These are phyloP conservation scores for slime mould (Dictyostelium discoideum) DNA, from an alignment of 78 protist species.

Conservation along the genomic window dicty_2.7 NC_007091.3:2571001-2571500, in stretches of 20 bases:
- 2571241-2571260: not conserved
- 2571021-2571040: not conserved
- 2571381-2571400: constrained; percentile 6
- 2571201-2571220: constrained; percentile 40
- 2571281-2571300: not conserved
- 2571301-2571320: not conserved
- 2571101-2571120: not conserved
- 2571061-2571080: not conserved
- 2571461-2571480: too few species aligned
- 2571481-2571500: too few species aligned
- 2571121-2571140: not conserved
- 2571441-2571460: not conserved
- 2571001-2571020: not conserved
- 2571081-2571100: not conserved
- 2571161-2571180: constrained; percentile 51
- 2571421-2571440: not conserved
- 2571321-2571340: constrained; percentile 7
- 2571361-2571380: constrained; percentile 36
- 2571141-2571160: not conserved
- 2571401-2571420: not conserved
- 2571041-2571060: not conserved
- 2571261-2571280: too few species aligned
- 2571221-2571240: constrained; percentile 50
- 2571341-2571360: constrained; percentile 36
- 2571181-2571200: constrained; percentile 41